Evolutionary conservation across 495 filamentous ascomycete genomes (phyloP).

Genomic region (Podospora sp.): DNA sequence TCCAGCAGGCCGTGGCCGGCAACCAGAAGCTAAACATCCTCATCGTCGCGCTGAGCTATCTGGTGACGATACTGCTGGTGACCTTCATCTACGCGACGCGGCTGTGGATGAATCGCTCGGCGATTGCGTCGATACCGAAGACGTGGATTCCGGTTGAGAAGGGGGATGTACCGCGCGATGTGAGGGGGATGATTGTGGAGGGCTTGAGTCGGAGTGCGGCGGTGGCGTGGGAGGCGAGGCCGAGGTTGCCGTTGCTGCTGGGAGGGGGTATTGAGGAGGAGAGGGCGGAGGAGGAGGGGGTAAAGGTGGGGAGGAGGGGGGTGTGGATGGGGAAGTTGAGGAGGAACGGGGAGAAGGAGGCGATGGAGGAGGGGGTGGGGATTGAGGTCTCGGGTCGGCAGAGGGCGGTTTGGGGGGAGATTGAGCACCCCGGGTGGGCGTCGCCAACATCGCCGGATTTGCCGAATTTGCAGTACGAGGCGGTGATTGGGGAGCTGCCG

Average conservation of each 20-base stretch:
- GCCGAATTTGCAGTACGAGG: constrained; percentile 75
- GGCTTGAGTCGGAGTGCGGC: constrained; percentile 73
- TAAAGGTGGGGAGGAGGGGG: neutral
- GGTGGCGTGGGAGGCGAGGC: constrained; percentile 77
- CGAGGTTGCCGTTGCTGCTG: constrained; percentile 53
- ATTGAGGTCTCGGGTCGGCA: constrained; percentile 31
- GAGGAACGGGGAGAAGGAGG: constrained; percentile 22
- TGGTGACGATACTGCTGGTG: constrained; percentile 71
- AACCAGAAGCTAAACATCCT: constrained; percentile 77
- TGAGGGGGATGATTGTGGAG: constrained; percentile 72
- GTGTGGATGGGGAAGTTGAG: constrained; percentile 31
- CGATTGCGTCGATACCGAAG: constrained; percentile 81
- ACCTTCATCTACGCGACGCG: constrained; percentile 79
- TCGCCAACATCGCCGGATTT: constrained; percentile 73
- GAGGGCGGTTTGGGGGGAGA: constrained; percentile 68
- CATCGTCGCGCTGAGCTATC: constrained; percentile 75
- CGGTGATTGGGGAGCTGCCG: constrained; percentile 83
- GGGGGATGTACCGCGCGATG: constrained; percentile 70
- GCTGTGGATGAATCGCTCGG: constrained; percentile 84
- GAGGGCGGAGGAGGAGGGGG: neutral
- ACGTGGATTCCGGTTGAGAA: constrained; percentile 80
- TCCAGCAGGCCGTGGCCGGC: constrained; percentile 72
- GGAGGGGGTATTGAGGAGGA: constrained; percentile 18
- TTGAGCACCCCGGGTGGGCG: constrained; percentile 89
- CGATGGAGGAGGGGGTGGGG: constrained; percentile 10